These are phyloP conservation scores for Mortierella sp. DNA, from an alignment of 371 early-diverging fungal genomes.

Conservation along the genomic window DNA sequence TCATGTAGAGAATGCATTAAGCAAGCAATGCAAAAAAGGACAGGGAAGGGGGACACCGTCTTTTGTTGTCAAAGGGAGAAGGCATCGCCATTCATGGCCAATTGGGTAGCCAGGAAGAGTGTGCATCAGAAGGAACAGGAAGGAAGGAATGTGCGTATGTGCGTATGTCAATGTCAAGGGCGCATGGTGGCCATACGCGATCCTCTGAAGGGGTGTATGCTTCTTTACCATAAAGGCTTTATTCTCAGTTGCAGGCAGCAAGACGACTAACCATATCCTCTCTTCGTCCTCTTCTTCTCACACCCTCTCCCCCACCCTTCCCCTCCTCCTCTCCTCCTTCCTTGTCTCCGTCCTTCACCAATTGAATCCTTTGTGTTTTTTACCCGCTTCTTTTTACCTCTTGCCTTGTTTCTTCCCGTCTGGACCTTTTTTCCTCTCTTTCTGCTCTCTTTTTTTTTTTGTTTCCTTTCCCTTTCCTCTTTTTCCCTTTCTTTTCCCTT, in stretches of 20 bases:
- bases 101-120: background rate
- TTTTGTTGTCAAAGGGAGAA: background rate
- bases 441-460: slow-evolving; percentile 6
- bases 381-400: slow-evolving; percentile 4
- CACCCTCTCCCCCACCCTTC: background rate
- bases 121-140: background rate
- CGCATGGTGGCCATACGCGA: too few species aligned
- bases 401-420: slow-evolving; percentile 7
- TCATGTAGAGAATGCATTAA: background rate
- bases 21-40: background rate
- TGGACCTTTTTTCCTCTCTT: background rate
- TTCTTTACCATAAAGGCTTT: too few species aligned
- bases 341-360: background rate
- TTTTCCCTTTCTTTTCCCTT: background rate
- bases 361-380: background rate
- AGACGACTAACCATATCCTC: background rate
- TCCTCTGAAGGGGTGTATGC: too few species aligned
- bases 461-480: background rate
- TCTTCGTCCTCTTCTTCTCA: background rate
- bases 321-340: background rate
- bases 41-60: background rate
- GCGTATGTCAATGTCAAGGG: too few species aligned
- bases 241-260: background rate
- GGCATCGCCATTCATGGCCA: background rate
- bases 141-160: background rate